Percentiles rank a stretch among this genome's conserved stretches.
Conservation (phyloP, 176 grass and related monocot genomes). For the Metroxylon sagu region DNA sequence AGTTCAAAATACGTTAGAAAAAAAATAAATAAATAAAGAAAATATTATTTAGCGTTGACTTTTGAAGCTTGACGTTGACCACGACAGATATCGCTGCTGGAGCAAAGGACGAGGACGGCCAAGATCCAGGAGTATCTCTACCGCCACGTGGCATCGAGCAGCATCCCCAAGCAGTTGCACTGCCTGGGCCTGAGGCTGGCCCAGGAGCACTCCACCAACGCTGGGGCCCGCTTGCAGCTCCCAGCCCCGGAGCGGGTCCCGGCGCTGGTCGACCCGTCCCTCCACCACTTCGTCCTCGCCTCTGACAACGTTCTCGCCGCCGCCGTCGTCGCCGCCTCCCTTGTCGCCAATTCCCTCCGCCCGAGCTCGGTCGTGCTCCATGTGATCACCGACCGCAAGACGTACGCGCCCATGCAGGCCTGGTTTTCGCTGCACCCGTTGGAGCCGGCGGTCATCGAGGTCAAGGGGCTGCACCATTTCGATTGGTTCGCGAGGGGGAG, state of each 20-base stretch:
- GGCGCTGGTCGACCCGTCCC: not conserved
- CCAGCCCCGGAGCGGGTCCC: constrained; percentile 11
- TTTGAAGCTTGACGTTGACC: not conserved
- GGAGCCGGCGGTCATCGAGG: constrained; percentile 15
- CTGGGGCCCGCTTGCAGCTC: constrained; percentile 7
- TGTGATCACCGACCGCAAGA: constrained; percentile 18
- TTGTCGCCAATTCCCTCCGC: constrained; percentile 11
- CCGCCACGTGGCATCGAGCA: constrained; percentile 19
- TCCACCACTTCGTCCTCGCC: constrained; percentile 17
- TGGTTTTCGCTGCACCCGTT: constrained; percentile 13
- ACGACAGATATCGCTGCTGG: constrained; percentile 8
- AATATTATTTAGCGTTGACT: not conserved
- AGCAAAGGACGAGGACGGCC: constrained; percentile 7
- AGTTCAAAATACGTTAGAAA: too few species aligned
- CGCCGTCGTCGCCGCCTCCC: constrained; percentile 10
- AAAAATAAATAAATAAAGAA: too few species aligned
- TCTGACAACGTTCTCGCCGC: constrained; percentile 17
- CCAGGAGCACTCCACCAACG: constrained; percentile 17
- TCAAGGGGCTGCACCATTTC: constrained; percentile 18
- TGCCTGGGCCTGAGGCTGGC: constrained; percentile 10
- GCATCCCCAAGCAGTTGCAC: constrained; percentile 13
- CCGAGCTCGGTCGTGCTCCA: constrained; percentile 13
- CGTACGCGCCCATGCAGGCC: constrained; percentile 19
- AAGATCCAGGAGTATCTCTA: constrained; percentile 21
- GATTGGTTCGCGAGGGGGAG: constrained; percentile 12